These are phyloP conservation scores for Candida succiphila DNA, from an alignment of 805 yeast species.

Conservation along the genomic window DNA sequence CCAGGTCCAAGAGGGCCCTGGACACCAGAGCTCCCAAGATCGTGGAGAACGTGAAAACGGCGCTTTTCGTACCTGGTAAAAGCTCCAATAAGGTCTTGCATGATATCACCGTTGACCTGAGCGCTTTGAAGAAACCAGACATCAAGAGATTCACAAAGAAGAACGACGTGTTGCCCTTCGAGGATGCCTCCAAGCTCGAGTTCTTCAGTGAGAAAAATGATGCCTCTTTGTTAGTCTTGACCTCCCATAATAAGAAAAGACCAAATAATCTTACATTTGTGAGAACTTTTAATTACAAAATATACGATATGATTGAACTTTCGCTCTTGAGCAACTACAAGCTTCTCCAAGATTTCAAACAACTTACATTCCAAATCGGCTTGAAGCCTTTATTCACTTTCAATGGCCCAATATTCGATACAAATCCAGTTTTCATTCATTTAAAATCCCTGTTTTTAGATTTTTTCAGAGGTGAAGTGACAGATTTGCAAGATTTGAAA, in stretches of 20 bases:
- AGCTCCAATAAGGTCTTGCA: slow-evolving; percentile 72
- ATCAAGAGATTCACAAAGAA: slow-evolving; percentile 80
- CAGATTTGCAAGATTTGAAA: slow-evolving; percentile 82
- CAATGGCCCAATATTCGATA: slow-evolving; percentile 86
- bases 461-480: slow-evolving; percentile 78
- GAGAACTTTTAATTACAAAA: slow-evolving; percentile 81
- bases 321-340: slow-evolving; percentile 60
- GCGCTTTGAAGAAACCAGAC: slow-evolving; percentile 86
- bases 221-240: slow-evolving; percentile 69
- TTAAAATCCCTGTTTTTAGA: slow-evolving; percentile 84
- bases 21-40: slow-evolving; percentile 83
- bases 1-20: slow-evolving; percentile 89
- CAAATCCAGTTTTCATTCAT: slow-evolving; percentile 78
- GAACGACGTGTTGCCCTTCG: slow-evolving; percentile 88
- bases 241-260: slow-evolving; percentile 80
- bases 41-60: slow-evolving; percentile 82
- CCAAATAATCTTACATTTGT: slow-evolving; percentile 84
- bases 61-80: slow-evolving; percentile 85
- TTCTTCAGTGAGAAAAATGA: slow-evolving; percentile 95
- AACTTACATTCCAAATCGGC: slow-evolving; percentile 75
- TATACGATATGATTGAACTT: slow-evolving; percentile 92
- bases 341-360: slow-evolving; percentile 70
- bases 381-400: slow-evolving; percentile 90
- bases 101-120: slow-evolving; percentile 80
- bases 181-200: slow-evolving; percentile 76